Evolutionary conservation across 768 basidiomycete species (phyloP), one percentile per base, ranked within the genome.

Genomic region (Amanita thiersii): DNA sequence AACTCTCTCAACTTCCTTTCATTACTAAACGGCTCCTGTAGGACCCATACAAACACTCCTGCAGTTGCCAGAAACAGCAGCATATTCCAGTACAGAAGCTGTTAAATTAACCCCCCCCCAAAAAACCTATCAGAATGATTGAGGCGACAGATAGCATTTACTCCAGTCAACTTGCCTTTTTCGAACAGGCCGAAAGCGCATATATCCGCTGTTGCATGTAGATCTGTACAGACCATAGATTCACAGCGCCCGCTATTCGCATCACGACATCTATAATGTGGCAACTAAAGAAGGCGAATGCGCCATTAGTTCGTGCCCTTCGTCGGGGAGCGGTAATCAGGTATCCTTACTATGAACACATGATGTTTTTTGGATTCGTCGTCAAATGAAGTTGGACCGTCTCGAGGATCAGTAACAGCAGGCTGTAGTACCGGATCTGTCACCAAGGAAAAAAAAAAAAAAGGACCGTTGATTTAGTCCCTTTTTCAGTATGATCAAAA

Each of bases 401-500:
- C 39, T 72, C 69, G 46, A 72, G 69, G 3, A 67, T 43, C 3
- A 69, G 49, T 5, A 70, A 60, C 3, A 58, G 52, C 14, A 71
- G 58, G 25, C 64, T 69, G 48, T 69, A 72, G 45, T 72, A 72
- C 31, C 69, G 60, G 23, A 72, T 64, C 70, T 72, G n/a, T n/a
- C n/a, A n/a, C n/a, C n/a, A n/a, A n/a, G n/a, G n/a, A n/a, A n/a
- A n/a, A n/a, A n/a, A n/a, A n/a, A n/a, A n/a, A n/a, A n/a, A n/a
- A n/a, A n/a, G n/a, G n/a, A n/a, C n/a, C n/a, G n/a, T n/a, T n/a
- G n/a, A n/a, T n/a, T n/a, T n/a, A n/a, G n/a, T n/a, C n/a, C n/a
- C n/a, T n/a, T n/a, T n/a, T n/a, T n/a, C n/a, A n/a, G n/a, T n/a
- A n/a, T n/a, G n/a, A n/a, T n/a, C n/a, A n/a, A n/a, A n/a, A n/a